Percentiles rank a stretch among this genome's conserved stretches.
Evolutionary conservation across 192 early-diverging fungal genomes (phyloP).

Genomic region (Globomyces pollinis-pini): DNA sequence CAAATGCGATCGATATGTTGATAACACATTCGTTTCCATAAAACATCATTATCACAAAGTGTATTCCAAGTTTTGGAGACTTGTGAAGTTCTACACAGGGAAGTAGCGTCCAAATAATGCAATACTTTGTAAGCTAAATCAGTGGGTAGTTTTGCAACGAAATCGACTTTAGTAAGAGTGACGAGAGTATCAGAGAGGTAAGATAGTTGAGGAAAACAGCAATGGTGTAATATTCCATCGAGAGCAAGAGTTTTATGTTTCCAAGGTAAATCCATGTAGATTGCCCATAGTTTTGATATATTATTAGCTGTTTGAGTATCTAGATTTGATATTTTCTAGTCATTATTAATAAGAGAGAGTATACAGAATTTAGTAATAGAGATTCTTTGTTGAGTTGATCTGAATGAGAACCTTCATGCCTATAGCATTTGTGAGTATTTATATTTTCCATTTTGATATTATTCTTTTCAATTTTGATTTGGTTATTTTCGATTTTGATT

Average conservation of each 20-base stretch:
- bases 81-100: slow-evolving; percentile 86
- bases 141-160: slow-evolving; percentile 62
- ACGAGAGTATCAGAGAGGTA: slow-evolving; percentile 64
- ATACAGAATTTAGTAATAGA: too few species aligned
- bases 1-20: slow-evolving; percentile 97
- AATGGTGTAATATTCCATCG: slow-evolving; percentile 57
- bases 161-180: slow-evolving; percentile 73
- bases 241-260: background rate
- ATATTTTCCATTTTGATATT: too few species aligned
- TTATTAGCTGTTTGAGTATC: too few species aligned
- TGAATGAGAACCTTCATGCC: too few species aligned
- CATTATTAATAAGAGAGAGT: too few species aligned
- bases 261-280: background rate
- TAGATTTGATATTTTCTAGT: too few species aligned
- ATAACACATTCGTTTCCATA: slow-evolving; percentile 96
- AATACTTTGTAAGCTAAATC: slow-evolving; percentile 82
- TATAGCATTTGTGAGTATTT: too few species aligned
- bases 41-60: slow-evolving; percentile 81
- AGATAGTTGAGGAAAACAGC: slow-evolving; percentile 81
- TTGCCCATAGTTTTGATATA: slow-evolving; percentile 4
- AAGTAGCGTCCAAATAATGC: slow-evolving; percentile 83
- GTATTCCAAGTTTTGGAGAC: slow-evolving; percentile 73
- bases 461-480: too few species aligned
- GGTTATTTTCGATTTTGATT: too few species aligned
- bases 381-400: too few species aligned